These are phyloP conservation scores for Arctium minus DNA, from an alignment of 129 eudicot species.

Conservation along the genomic window DNA sequence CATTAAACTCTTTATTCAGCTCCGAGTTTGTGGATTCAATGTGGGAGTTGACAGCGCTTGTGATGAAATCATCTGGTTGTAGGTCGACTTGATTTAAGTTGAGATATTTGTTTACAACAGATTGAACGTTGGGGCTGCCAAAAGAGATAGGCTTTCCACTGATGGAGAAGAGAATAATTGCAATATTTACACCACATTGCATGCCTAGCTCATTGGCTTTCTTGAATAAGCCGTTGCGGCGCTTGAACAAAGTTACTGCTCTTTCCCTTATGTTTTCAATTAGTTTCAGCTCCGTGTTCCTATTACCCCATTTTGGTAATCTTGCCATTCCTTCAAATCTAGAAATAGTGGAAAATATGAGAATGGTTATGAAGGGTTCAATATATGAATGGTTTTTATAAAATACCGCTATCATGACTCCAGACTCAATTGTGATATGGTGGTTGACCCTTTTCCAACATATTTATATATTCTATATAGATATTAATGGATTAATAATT, in stretches of 20 bases:
- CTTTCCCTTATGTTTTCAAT: neutral
- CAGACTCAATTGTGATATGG: neutral
- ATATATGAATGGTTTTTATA: neutral
- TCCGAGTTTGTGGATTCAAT: neutral
- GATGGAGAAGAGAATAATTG: conserved; percentile 1
- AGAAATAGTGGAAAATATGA: neutral
- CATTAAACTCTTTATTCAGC: neutral
- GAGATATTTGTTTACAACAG: neutral
- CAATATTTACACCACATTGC: conserved; percentile 21
- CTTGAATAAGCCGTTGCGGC: conserved; percentile 13
- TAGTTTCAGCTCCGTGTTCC: conserved; percentile 1
- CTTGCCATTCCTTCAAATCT: neutral
- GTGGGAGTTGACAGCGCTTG: neutral
- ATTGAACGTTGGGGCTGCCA: neutral
- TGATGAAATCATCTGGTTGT: neutral
- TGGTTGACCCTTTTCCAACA: neutral
- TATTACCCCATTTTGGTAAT: neutral
- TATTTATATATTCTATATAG: neutral
- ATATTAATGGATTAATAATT: neutral
- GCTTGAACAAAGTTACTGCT: conserved; percentile 13
- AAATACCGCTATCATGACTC: neutral
- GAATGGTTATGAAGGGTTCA: neutral
- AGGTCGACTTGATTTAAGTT: neutral
- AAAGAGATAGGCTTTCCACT: conserved; percentile 17
- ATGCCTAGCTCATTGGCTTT: conserved; percentile 21